These are phyloP conservation scores for Colletotrichum agaves DNA, from an alignment of 2,329 filamentous ascomycete species.

Conservation along the genomic window DNA sequence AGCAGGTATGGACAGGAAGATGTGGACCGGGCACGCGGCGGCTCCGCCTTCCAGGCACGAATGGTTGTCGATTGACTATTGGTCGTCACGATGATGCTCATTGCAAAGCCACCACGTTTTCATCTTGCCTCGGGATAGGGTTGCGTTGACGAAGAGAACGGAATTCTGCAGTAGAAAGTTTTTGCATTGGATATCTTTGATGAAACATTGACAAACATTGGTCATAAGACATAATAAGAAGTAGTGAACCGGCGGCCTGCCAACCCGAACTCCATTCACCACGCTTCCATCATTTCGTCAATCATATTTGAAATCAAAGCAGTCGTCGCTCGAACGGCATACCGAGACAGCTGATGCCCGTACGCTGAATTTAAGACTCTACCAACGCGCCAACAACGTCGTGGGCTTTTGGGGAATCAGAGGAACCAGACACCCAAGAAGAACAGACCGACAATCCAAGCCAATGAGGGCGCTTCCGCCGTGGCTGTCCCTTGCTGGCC, in stretches of 20 bases:
- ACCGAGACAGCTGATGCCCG: not conserved
- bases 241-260: not conserved
- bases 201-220: not conserved
- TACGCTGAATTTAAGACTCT: not conserved
- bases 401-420: not conserved
- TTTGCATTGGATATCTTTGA: no score
- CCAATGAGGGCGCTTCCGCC: slow-evolving; percentile 11
- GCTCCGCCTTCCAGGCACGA: no score
- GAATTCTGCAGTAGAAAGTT: no score
- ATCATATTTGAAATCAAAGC: not conserved
- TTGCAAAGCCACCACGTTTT: not conserved
- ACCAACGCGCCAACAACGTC: not conserved
- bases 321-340: not conserved
- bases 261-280: slow-evolving; percentile 5
- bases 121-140: not conserved
- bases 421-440: slow-evolving; percentile 19
- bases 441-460: not conserved
- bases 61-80: no score
- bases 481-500: not conserved
- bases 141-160: not conserved
- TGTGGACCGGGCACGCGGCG: no score
- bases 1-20: not conserved
- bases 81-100: not conserved
- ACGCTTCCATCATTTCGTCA: not conserved
- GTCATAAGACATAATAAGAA: not conserved